A percentile compares a stretch with the other conserved stretches of the same genome.
These are phyloP conservation scores for Phytophthora hybrid DNA, from an alignment of 352 stramenopile genomes.

Conservation along the genomic window DNA sequence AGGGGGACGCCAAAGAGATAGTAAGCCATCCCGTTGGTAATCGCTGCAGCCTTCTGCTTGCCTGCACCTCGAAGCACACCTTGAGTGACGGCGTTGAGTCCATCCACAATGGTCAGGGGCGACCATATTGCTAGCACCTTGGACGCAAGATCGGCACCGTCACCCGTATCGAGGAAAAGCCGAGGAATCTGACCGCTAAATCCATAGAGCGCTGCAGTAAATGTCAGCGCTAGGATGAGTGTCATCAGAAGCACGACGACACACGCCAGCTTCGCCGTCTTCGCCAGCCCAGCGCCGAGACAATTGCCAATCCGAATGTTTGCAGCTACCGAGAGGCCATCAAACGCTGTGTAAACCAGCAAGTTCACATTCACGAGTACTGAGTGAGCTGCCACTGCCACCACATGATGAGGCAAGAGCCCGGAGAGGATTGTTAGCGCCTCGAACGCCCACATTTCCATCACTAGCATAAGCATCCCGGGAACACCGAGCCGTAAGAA, in stretches of 20 bases:
- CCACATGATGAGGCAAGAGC: constrained; percentile 51
- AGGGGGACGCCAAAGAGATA: constrained; percentile 75
- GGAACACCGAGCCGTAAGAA: constrained; percentile 60
- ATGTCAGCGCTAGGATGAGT: constrained; percentile 30
- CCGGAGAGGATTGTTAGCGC: constrained; percentile 56
- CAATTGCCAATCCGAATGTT: constrained; percentile 71
- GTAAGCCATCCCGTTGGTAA: constrained; percentile 69
- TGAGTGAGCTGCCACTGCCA: constrained; percentile 60
- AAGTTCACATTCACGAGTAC: constrained; percentile 67
- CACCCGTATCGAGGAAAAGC: constrained; percentile 47
- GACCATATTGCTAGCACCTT: constrained; percentile 50
- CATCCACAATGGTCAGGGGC: constrained; percentile 54
- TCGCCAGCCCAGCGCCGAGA: constrained; percentile 45
- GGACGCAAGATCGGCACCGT: constrained; percentile 43
- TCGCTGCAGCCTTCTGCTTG: constrained; percentile 56
- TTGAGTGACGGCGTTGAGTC: constrained; percentile 56
- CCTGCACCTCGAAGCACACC: constrained; percentile 73
- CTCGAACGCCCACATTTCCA: constrained; percentile 74
- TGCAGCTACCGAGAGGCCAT: constrained; percentile 55
- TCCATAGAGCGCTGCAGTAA: constrained; percentile 30
- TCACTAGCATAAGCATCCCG: constrained; percentile 62
- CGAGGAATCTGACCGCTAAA: constrained; percentile 34
- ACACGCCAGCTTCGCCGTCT: constrained; percentile 51
- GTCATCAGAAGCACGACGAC: constrained; percentile 39
- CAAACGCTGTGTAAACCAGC: constrained; percentile 64